phyloP scores from a whole-genome alignment of 306 rosid genomes.

The Biancaea sappan region DNA sequence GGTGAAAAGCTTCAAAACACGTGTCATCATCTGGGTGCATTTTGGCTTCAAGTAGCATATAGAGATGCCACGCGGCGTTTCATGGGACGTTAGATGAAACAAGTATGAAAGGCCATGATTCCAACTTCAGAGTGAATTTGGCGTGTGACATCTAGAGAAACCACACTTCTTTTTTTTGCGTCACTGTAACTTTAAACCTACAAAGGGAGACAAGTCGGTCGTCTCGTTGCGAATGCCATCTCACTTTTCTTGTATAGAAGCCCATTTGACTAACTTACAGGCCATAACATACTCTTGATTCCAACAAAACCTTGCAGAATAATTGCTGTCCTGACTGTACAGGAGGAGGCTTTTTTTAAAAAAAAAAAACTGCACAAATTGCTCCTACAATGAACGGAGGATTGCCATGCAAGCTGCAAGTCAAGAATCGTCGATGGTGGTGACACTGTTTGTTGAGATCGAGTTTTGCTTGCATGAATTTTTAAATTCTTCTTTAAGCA shows the following conservation, averaged over 20 bases:
- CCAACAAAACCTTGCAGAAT: not conserved
- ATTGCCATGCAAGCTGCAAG: constrained; percentile 26
- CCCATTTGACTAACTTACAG: constrained; percentile 10
- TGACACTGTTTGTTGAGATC: constrained; percentile 1
- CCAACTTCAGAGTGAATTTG: too few relatives aligned
- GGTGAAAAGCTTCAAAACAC: too few relatives aligned
- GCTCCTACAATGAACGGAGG: constrained; percentile 1
- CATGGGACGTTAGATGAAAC: too few relatives aligned
- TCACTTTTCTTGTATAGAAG: constrained; percentile 17
- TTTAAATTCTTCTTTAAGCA: constrained; percentile 61
- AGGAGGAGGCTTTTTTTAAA: not conserved
- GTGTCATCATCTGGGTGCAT: too few relatives aligned
- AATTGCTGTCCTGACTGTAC: constrained; percentile 35
- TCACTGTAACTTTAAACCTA: too few relatives aligned
- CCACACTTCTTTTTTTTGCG: too few relatives aligned
- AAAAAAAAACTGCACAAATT: constrained; percentile 32
- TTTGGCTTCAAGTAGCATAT: too few relatives aligned
- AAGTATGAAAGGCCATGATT: too few relatives aligned
- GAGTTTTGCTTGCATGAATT: constrained; percentile 30
- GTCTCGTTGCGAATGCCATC: not conserved
- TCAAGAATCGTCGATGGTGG: constrained; percentile 2
- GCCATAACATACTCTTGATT: constrained; percentile 13
- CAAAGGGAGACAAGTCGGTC: not conserved
- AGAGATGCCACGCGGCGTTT: too few relatives aligned
- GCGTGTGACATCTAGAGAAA: too few relatives aligned